A percentile compares a stretch with the other conserved stretches of the same genome.
Evolutionary conservation across 495 filamentous ascomycete species (phyloP).

Genomic region (Hypoxylon fragiforme): DNA sequence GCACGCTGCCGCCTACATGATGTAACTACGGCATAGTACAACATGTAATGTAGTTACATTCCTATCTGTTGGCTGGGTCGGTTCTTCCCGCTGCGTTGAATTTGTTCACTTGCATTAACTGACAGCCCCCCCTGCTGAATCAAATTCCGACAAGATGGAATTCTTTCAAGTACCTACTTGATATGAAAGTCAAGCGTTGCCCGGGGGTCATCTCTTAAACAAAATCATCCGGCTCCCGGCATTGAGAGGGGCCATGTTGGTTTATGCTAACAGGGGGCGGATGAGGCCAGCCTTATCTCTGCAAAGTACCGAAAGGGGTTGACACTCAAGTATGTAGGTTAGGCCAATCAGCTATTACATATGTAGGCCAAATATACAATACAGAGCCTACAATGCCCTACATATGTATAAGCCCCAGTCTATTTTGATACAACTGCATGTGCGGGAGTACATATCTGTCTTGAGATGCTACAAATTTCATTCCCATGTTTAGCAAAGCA

Average conservation of each 20-base stretch:
- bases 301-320: constrained; percentile 23
- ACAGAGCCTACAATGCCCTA: no score
- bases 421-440: constrained; percentile 30
- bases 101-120: constrained; percentile 3
- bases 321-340: no score
- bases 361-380: no score
- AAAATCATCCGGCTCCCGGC: constrained; percentile 15
- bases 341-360: constrained; percentile 30
- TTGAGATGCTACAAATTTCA: constrained; percentile 15
- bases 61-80: constrained; percentile 13
- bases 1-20: constrained; percentile 2
- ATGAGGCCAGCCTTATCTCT: constrained; percentile 31
- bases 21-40: no score
- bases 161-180: no score
- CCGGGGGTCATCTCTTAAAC: background rate
- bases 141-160: no score
- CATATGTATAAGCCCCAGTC: constrained; percentile 22
- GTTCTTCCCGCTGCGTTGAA: constrained; percentile 17
- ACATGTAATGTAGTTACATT: no score
- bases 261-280: constrained; percentile 30
- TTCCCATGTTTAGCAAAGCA: constrained; percentile 5
- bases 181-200: no score
- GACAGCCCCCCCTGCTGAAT: no score
- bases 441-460: background rate
- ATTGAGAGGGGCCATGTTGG: constrained; percentile 15